Conservation (phyloP, 1,284 basidiomycete genomes). For the Sanghuangporus weigelae region DNA sequence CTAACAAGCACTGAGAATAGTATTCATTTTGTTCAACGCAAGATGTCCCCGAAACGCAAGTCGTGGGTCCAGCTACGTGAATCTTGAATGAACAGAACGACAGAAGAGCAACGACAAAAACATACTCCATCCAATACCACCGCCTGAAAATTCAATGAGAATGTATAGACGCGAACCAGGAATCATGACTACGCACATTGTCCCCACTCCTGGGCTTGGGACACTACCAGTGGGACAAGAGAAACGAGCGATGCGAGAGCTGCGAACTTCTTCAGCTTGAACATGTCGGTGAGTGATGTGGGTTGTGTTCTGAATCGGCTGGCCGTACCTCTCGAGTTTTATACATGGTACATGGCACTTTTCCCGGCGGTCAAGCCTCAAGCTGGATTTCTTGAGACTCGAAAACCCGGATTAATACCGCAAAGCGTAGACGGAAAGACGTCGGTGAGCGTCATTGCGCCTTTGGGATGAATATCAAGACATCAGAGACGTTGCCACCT, state of each 20-base stretch:
- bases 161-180: not conserved
- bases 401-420: slow-evolving; percentile 41
- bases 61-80: slow-evolving; percentile 16
- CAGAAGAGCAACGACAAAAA: slow-evolving; percentile 9
- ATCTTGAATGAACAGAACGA: not conserved
- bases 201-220: slow-evolving; percentile 34
- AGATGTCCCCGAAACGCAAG: slow-evolving; percentile 27
- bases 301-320: not conserved
- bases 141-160: slow-evolving; percentile 35
- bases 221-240: slow-evolving; percentile 40
- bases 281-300: slow-evolving; percentile 32
- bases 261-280: slow-evolving; percentile 34
- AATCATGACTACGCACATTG: slow-evolving; percentile 13
- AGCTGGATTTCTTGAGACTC: not conserved
- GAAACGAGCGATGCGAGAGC: slow-evolving; percentile 42
- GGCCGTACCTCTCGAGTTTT: not conserved
- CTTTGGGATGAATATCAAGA: not conserved
- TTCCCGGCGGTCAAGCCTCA: not conserved
- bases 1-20: slow-evolving; percentile 56
- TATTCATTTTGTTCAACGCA: slow-evolving; percentile 44
- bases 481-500: not conserved
- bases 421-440: slow-evolving; percentile 36
- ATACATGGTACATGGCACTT: slow-evolving; percentile 5
- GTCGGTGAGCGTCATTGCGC: slow-evolving; percentile 33
- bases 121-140: slow-evolving; percentile 47